Conservation (phyloP, 1,284 basidiomycete species). For the Entoloma clypeatum region DNA sequence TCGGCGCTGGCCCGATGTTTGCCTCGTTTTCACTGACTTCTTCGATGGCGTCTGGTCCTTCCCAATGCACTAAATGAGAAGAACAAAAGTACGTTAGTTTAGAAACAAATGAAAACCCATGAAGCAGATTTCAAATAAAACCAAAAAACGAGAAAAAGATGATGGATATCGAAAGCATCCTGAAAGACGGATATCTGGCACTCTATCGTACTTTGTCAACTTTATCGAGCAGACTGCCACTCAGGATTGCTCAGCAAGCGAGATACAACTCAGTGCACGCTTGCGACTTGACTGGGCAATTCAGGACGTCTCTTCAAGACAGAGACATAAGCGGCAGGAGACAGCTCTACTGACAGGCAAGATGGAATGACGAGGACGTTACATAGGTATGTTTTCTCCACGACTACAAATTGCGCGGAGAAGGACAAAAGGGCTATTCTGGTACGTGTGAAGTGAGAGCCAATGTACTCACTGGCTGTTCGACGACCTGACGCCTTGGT, state of each 20-base stretch:
- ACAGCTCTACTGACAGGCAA: constrained; percentile 19
- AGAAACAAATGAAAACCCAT: constrained; percentile 2
- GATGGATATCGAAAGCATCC: constrained; percentile 5
- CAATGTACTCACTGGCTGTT: constrained; percentile 73
- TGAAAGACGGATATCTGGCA: constrained; percentile 14
- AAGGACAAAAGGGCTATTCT: constrained; percentile 34
- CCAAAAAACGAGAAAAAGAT: constrained; percentile 14
- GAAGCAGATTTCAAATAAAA: constrained; percentile 1
- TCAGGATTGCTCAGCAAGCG: constrained; percentile 23
- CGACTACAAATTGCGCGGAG: constrained; percentile 30
- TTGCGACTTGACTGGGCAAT: constrained; percentile 20
- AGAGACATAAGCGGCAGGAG: constrained; percentile 15
- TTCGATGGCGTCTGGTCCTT: constrained; percentile 55
- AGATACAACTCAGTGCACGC: constrained; percentile 21
- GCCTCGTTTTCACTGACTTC: constrained; percentile 28
- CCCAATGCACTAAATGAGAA: constrained; percentile 59
- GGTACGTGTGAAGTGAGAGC: constrained; percentile 25
- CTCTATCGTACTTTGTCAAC: constrained; percentile 15
- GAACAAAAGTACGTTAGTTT: constrained; percentile 17
- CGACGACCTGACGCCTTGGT: constrained; percentile 57
- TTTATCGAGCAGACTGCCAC: constrained; percentile 20
- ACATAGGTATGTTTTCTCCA: constrained; percentile 32
- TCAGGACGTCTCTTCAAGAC: constrained; percentile 18
- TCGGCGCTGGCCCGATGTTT: constrained; percentile 17
- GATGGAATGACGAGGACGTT: constrained; percentile 19